phyloP scores from a whole-genome alignment of 768 basidiomycete species.

The Russula emetica region DNA sequence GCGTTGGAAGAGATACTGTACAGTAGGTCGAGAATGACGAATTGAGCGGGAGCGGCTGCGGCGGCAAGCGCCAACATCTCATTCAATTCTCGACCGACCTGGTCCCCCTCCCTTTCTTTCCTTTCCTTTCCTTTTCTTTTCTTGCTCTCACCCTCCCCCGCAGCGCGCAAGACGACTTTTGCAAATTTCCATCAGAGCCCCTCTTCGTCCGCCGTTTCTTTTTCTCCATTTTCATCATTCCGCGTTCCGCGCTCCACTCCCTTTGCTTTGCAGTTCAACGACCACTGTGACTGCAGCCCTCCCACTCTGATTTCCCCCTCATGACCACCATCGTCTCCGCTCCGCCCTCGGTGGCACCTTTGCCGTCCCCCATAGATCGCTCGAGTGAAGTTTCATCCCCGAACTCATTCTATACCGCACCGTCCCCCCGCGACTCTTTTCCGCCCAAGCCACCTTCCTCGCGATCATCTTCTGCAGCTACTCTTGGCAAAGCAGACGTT shows the following conservation, averaged over 20 bases:
- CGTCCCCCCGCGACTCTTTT: conserved; percentile 5
- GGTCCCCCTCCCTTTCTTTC: no score
- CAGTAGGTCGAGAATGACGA: no score
- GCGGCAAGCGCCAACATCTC: background rate
- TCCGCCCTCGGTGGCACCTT: background rate
- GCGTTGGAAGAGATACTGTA: no score
- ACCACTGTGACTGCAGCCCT: background rate
- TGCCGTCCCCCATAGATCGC: conserved; percentile 14
- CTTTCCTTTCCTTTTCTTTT: background rate
- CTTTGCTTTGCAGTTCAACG: conserved; percentile 1
- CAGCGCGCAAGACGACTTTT: background rate
- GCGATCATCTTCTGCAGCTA: conserved; percentile 24
- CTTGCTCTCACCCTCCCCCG: background rate
- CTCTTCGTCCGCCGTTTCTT: background rate
- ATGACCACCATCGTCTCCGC: conserved; percentile 15
- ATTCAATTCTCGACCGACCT: conserved; percentile 9
- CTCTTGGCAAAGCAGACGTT: conserved; percentile 17
- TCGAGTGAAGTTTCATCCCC: conserved; percentile 20
- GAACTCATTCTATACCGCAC: conserved; percentile 24
- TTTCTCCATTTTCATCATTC: background rate
- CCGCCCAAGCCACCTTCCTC: conserved; percentile 19
- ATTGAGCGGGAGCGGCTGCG: no score
- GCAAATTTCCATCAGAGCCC: no score
- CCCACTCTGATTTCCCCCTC: background rate
- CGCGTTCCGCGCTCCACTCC: background rate